Conservation (phyloP, 352 stramenopile genomes). For the Phytopythium chamaehyphon region DNA sequence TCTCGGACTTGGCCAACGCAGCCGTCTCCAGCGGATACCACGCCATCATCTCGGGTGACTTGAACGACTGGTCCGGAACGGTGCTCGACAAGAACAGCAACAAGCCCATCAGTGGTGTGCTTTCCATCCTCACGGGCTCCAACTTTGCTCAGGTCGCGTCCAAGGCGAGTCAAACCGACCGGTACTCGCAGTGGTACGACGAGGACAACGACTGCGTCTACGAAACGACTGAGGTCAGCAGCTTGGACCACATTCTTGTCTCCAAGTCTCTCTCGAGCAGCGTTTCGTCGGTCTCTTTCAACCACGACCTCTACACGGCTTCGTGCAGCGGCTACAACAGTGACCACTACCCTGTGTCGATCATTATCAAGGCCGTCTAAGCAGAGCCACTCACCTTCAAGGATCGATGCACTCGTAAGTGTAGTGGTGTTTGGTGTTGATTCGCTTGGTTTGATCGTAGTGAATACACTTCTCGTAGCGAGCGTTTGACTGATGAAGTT, state of each 20-base stretch:
- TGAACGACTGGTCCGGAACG: constrained; percentile 57
- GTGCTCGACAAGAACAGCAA: constrained; percentile 63
- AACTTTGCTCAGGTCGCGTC: constrained; percentile 42
- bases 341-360: constrained; percentile 49
- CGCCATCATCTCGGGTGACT: constrained; percentile 57
- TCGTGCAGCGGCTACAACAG: constrained; percentile 55
- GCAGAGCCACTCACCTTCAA: too few relatives aligned
- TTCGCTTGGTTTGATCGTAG: too few relatives aligned
- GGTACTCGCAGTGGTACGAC: constrained; percentile 61
- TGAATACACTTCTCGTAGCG: too few relatives aligned
- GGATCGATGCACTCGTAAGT: too few relatives aligned
- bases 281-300: constrained; percentile 40
- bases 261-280: constrained; percentile 38
- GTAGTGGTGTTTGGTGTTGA: too few relatives aligned
- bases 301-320: constrained; percentile 41
- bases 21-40: constrained; percentile 40
- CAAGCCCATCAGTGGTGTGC: constrained; percentile 42
- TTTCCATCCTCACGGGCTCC: constrained; percentile 38
- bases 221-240: constrained; percentile 36
- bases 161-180: constrained; percentile 29
- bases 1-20: constrained; percentile 35
- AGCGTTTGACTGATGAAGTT: too few relatives aligned
- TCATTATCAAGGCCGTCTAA: constrained; percentile 17
- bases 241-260: constrained; percentile 53
- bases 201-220: constrained; percentile 55